These are phyloP conservation scores for Tolypocladium amazonense DNA, from an alignment of 2,329 filamentous ascomycete species.

Conservation along the genomic window DNA sequence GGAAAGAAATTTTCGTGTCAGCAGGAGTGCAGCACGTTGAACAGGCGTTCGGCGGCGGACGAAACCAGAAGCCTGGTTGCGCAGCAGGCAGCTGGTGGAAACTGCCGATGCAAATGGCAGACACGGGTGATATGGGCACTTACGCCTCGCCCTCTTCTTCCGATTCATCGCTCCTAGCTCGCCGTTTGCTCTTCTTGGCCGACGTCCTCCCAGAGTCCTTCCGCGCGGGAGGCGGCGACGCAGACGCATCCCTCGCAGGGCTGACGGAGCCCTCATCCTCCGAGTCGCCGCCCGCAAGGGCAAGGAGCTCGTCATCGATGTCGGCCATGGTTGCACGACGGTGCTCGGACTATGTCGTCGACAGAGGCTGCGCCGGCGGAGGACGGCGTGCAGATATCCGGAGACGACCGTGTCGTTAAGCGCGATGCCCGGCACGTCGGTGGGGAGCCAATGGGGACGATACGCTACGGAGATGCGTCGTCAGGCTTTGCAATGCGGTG, in stretches of 20 bases:
- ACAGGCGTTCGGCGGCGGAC: neutral
- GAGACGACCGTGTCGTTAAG: neutral
- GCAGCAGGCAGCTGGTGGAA: neutral
- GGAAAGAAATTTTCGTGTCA: conserved; percentile 1
- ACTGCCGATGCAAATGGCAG: neutral
- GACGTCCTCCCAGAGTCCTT: conserved; percentile 17
- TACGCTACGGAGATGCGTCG: neutral
- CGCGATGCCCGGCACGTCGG: neutral
- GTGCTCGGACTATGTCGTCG: neutral
- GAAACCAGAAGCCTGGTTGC: neutral
- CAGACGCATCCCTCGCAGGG: conserved; percentile 43
- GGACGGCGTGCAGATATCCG: neutral
- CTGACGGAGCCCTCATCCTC: conserved; percentile 46
- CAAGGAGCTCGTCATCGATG: conserved; percentile 87
- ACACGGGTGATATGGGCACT: conserved; percentile 11
- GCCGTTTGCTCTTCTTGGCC: conserved; percentile 37
- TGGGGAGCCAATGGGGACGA: neutral
- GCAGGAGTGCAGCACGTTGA: neutral
- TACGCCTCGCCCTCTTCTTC: conserved; percentile 55
- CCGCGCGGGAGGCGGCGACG: conserved; percentile 34
- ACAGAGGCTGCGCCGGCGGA: neutral
- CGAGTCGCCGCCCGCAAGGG: conserved; percentile 72
- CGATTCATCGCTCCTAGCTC: conserved; percentile 27
- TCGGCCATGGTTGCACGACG: conserved; percentile 57
- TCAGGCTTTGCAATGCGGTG: neutral